A percentile compares a stretch with the other conserved stretches of the same genome.
These are phyloP conservation scores for Populus tremula DNA, from an alignment of 345 rosid genomes.

Conservation along the genomic window DNA sequence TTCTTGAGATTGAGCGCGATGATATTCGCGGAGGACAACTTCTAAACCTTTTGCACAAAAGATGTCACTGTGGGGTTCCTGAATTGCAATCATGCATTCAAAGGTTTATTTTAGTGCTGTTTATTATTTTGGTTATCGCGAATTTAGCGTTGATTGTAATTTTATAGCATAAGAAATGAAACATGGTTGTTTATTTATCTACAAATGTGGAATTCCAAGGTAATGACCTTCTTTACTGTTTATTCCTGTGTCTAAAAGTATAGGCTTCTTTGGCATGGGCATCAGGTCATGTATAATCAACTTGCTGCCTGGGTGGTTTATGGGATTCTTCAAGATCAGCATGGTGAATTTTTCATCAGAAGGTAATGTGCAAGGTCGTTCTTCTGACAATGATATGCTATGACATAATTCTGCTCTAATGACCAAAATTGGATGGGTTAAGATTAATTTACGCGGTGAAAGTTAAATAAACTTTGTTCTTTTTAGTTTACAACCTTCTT, in stretches of 20 bases:
- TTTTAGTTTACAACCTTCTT: neutral
- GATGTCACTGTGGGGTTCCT: conserved; percentile 97
- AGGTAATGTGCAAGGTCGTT: conserved; percentile 40
- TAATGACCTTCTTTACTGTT: neutral
- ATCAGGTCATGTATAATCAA: conserved; percentile 91
- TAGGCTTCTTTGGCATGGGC: conserved; percentile 99
- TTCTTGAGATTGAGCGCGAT: conserved; percentile 84
- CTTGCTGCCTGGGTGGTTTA: conserved; percentile 96
- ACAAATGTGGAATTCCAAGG: neutral
- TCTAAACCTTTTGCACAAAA: conserved; percentile 72
- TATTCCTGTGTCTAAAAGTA: conserved; percentile 13
- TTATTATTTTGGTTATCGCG: neutral
- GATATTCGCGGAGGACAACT: conserved; percentile 92
- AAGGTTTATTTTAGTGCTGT: conserved; percentile 43
- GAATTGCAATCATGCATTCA: conserved; percentile 90
- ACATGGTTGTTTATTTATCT: neutral
- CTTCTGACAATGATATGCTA: neutral
- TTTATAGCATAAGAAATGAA: neutral
- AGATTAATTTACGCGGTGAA: neutral
- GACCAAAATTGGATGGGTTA: neutral
- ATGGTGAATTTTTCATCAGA: conserved; percentile 81
- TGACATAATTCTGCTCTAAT: neutral
- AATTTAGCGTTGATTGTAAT: neutral
- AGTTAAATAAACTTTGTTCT: neutral
- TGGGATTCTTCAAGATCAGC: conserved; percentile 96